phyloP scores from a whole-genome alignment of 2,329 filamentous ascomycete genomes.

The Dothideomycetes sp. region DNA sequence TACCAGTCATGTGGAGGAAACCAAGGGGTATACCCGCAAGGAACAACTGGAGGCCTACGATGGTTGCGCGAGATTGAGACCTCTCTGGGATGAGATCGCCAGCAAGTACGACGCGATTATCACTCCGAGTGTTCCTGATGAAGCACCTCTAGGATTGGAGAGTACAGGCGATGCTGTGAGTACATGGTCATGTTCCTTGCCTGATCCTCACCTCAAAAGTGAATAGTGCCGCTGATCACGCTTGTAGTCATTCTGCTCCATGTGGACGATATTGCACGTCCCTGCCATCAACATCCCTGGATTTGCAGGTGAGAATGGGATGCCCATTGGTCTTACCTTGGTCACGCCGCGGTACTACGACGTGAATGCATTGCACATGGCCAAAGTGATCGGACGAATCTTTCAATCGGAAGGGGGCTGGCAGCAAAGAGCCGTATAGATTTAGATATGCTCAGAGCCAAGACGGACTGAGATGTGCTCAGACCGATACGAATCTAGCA shows the following conservation, averaged over 20 bases:
- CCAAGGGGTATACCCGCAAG: slow-evolving; percentile 29
- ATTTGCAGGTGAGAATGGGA: slow-evolving; percentile 43
- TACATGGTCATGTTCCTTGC: slow-evolving; percentile 31
- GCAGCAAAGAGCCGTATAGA: too few species aligned
- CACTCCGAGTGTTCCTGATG: slow-evolving; percentile 47
- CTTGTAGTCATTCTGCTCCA: neutral
- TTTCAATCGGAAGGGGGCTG: slow-evolving; percentile 29
- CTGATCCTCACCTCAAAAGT: neutral
- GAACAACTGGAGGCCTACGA: slow-evolving; percentile 46
- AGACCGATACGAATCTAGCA: too few species aligned
- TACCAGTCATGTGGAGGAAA: slow-evolving; percentile 41
- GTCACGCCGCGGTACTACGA: slow-evolving; percentile 38
- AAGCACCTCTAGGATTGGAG: slow-evolving; percentile 44
- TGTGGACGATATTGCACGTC: slow-evolving; percentile 35
- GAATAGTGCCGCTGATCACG: too few species aligned
- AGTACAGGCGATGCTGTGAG: slow-evolving; percentile 37
- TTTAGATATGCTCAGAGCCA: too few species aligned
- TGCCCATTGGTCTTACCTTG: slow-evolving; percentile 50
- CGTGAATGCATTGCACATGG: slow-evolving; percentile 29
- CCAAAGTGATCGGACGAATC: slow-evolving; percentile 29
- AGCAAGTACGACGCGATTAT: slow-evolving; percentile 44
- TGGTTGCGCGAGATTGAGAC: slow-evolving; percentile 40
- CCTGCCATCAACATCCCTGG: slow-evolving; percentile 56
- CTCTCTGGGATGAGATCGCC: slow-evolving; percentile 43
- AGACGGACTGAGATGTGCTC: too few species aligned